Conservation (phyloP, 768 basidiomycete species). For the Suillus bovinus region DNA sequence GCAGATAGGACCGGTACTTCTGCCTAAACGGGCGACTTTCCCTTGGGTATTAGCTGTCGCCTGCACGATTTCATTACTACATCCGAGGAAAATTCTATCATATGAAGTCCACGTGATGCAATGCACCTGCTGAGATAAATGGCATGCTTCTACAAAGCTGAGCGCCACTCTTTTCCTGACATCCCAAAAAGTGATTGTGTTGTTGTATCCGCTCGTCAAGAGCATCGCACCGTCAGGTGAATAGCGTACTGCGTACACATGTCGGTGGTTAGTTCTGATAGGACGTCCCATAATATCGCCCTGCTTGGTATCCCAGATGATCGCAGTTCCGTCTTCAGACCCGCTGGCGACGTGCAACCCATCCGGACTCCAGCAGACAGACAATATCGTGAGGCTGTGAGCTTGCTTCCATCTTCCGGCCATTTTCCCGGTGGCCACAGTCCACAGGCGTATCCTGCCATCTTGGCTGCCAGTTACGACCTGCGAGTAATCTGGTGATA, state of each 20-base stretch:
- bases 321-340: slow-evolving; percentile 1
- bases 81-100: neutral
- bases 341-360: neutral
- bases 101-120: neutral
- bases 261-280: neutral
- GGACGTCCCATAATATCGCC: neutral
- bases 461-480: neutral
- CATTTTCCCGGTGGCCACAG: neutral
- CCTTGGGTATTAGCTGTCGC: neutral
- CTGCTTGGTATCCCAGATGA: neutral
- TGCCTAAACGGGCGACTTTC: neutral
- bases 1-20: neutral
- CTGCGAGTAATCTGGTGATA: neutral
- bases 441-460: neutral
- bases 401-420: neutral
- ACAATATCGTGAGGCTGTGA: neutral
- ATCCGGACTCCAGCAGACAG: slow-evolving; percentile 3
- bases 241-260: neutral
- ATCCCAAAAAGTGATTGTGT: neutral
- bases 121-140: neutral
- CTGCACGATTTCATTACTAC: neutral
- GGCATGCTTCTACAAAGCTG: neutral
- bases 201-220: neutral
- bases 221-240: neutral
- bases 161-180: neutral